Conservation (phyloP, 306 rosid genomes). For the Rosa multiflora region DNA sequence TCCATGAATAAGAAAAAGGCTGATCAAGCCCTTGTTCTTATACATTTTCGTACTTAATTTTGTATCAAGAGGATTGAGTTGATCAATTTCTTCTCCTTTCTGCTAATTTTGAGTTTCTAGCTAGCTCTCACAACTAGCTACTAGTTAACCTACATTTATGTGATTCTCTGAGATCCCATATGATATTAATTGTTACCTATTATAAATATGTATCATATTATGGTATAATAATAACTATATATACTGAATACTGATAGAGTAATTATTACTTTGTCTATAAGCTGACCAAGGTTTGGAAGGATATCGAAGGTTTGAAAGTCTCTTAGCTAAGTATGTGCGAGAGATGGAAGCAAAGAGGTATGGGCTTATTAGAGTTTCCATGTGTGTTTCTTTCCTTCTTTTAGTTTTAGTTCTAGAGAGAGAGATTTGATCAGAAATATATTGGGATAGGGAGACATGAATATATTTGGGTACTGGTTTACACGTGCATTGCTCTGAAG, state of each 20-base stretch:
- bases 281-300: background rate
- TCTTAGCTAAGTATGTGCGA: slow-evolving; percentile 1
- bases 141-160: slow-evolving; percentile 1
- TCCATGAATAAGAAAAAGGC: slow-evolving; percentile 7
- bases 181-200: background rate
- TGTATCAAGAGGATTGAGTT: background rate
- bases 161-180: background rate
- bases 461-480: slow-evolving; percentile 51
- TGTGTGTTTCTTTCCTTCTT: slow-evolving; percentile 3
- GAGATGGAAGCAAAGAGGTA: slow-evolving; percentile 30
- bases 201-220: background rate
- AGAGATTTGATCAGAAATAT: slow-evolving; percentile 13
- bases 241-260: background rate
- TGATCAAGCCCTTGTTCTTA: slow-evolving; percentile 1
- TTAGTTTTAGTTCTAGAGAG: background rate
- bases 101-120: background rate
- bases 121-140: background rate
- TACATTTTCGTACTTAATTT: background rate
- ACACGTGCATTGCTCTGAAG: slow-evolving; percentile 84
- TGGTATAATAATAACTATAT: background rate
- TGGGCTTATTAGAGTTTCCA: slow-evolving; percentile 30
- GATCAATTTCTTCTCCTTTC: background rate
- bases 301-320: slow-evolving; percentile 7
- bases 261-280: background rate
- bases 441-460: slow-evolving; percentile 29